A percentile compares a stretch with the other conserved stretches of the same genome.
Conservation (phyloP, 2,329 filamentous ascomycete species). For the Magnaporthiopsis incrustans region DNA sequence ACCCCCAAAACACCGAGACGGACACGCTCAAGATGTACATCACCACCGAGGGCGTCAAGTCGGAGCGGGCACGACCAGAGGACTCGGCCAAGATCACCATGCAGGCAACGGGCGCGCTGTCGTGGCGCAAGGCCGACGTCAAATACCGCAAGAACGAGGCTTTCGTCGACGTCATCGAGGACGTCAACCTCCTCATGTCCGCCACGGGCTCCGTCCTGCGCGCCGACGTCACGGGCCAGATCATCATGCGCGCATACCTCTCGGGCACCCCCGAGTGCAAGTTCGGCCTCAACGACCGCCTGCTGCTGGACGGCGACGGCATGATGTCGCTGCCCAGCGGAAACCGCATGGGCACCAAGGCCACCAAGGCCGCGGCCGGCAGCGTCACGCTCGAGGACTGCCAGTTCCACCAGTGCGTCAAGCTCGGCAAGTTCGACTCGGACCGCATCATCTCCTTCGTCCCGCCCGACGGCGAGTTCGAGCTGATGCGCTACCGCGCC, state of each 20-base stretch:
- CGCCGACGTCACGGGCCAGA: slow-evolving; percentile 97
- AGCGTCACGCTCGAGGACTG: slow-evolving; percentile 96
- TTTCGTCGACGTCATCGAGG: slow-evolving; percentile 98
- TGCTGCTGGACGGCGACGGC: slow-evolving; percentile 76
- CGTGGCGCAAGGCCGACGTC: slow-evolving; percentile 94
- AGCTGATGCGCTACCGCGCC: slow-evolving; percentile 96
- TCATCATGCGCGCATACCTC: slow-evolving; percentile 97
- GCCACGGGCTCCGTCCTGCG: slow-evolving; percentile 89
- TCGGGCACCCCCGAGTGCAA: slow-evolving; percentile 95
- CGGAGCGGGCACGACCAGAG: slow-evolving; percentile 72
- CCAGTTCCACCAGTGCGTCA: slow-evolving; percentile 98
- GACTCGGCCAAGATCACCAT: slow-evolving; percentile 96
- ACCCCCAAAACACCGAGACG: slow-evolving; percentile 97
- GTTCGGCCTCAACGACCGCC: slow-evolving; percentile 91
- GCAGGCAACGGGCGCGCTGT: slow-evolving; percentile 95
- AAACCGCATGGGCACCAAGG: slow-evolving; percentile 73
- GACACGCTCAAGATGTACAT: slow-evolving; percentile 99
- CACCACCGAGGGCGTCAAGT: slow-evolving; percentile 97
- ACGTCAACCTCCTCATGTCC: slow-evolving; percentile 98
- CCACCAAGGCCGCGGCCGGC: slow-evolving; percentile 89
- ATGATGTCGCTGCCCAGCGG: slow-evolving; percentile 60
- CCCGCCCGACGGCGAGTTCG: slow-evolving; percentile 94
- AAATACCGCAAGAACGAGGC: slow-evolving; percentile 99
- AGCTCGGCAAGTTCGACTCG: slow-evolving; percentile 91
- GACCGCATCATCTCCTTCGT: slow-evolving; percentile 97